Conservation (phyloP, 2,329 filamentous ascomycete genomes). For the Neonectria faginata region DNA sequence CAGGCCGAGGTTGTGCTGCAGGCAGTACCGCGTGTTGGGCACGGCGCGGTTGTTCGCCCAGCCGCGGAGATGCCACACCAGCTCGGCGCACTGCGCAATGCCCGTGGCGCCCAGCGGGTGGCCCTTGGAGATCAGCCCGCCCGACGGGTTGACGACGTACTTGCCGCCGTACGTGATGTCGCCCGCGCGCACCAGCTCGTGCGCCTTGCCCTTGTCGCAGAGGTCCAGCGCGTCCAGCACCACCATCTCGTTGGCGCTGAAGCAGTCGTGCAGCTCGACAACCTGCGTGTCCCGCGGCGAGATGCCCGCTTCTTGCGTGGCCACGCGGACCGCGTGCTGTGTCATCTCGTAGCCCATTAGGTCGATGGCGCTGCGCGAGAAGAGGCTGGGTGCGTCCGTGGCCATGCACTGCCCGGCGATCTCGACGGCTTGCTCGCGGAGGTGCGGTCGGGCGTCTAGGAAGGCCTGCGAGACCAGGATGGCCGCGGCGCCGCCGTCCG, state of each 20-base stretch:
- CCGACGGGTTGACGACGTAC: slow-evolving; percentile 91
- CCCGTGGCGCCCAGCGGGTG: slow-evolving; percentile 94
- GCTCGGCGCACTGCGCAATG: slow-evolving; percentile 93
- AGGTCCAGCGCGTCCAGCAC: slow-evolving; percentile 89
- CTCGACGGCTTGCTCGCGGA: slow-evolving; percentile 84
- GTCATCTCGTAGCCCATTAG: slow-evolving; percentile 92
- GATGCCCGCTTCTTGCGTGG: slow-evolving; percentile 79
- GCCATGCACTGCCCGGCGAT: slow-evolving; percentile 89
- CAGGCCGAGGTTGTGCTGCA: slow-evolving; percentile 94
- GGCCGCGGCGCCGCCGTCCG: slow-evolving; percentile 89
- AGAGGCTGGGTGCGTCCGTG: slow-evolving; percentile 85
- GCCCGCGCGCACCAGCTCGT: slow-evolving; percentile 87
- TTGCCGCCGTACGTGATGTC: slow-evolving; percentile 92
- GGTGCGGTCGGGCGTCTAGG: slow-evolving; percentile 84
- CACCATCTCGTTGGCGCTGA: slow-evolving; percentile 94
- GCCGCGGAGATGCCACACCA: slow-evolving; percentile 94
- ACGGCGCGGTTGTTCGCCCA: slow-evolving; percentile 93
- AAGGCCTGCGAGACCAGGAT: slow-evolving; percentile 91
- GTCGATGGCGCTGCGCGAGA: slow-evolving; percentile 84
- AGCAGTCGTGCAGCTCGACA: slow-evolving; percentile 96
- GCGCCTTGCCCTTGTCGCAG: slow-evolving; percentile 82
- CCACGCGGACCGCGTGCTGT: slow-evolving; percentile 73
- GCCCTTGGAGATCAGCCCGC: slow-evolving; percentile 94
- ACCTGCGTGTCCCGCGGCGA: slow-evolving; percentile 79
- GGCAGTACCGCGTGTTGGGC: slow-evolving; percentile 74